Conservation (phyloP, 352 stramenopile genomes). For the Vaucheria bursata region DNA sequence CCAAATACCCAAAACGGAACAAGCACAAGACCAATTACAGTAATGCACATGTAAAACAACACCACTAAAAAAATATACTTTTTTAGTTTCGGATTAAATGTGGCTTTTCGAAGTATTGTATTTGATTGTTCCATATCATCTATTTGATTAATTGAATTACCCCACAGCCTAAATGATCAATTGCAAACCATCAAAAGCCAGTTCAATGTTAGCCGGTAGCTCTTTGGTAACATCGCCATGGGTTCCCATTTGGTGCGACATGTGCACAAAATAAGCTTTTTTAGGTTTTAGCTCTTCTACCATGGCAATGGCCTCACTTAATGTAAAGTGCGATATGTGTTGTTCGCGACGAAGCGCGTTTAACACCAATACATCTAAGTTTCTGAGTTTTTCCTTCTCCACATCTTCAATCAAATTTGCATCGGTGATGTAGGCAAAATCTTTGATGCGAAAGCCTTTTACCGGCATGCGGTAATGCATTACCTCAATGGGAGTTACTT, state of each 20-base stretch:
- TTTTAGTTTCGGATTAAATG: too few relatives aligned
- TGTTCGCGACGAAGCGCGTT: neutral
- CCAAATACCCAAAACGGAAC: too few relatives aligned
- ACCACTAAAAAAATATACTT: too few relatives aligned
- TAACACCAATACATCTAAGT: constrained; percentile 2
- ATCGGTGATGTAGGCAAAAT: constrained; percentile 4
- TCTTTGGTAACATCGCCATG: neutral
- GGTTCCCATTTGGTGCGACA: neutral
- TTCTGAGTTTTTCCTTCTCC: neutral
- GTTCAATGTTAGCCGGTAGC: neutral
- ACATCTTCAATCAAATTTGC: neutral
- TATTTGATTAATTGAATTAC: too few relatives aligned
- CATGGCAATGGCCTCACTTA: neutral
- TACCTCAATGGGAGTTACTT: neutral
- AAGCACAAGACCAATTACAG: too few relatives aligned
- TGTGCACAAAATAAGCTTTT: neutral
- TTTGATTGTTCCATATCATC: too few relatives aligned
- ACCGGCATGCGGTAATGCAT: neutral
- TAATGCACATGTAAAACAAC: too few relatives aligned
- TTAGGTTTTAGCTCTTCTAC: neutral
- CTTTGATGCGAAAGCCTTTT: neutral
- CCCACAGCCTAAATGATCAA: constrained; percentile 7
- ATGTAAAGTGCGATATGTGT: neutral
- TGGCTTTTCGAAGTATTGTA: too few relatives aligned
- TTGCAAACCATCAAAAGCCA: neutral